Conservation (phyloP, 352 stramenopile genomes). For the Phytopythium kandeliae region DNA sequence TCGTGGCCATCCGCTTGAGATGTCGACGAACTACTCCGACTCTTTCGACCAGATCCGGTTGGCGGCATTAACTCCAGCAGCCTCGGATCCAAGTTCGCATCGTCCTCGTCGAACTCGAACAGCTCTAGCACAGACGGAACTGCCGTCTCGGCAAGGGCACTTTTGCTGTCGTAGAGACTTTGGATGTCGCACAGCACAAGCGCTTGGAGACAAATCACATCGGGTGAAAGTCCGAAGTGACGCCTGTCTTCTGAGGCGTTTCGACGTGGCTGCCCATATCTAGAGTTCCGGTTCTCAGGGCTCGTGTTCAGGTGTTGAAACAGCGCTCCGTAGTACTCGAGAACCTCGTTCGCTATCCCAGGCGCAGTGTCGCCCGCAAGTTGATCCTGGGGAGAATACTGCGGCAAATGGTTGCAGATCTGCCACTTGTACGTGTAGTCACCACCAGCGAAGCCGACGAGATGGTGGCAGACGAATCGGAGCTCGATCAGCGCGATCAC, state of each 20-base stretch:
- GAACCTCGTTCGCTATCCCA: slow-evolving; percentile 70
- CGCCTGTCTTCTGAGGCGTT: slow-evolving; percentile 10
- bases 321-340: slow-evolving; percentile 67
- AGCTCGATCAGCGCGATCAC: slow-evolving; percentile 72
- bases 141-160: slow-evolving; percentile 50
- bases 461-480: slow-evolving; percentile 77
- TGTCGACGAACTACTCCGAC: slow-evolving; percentile 29
- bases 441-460: slow-evolving; percentile 52
- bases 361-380: slow-evolving; percentile 55
- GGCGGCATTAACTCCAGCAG: slow-evolving; percentile 33
- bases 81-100: slow-evolving; percentile 42
- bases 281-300: slow-evolving; percentile 32
- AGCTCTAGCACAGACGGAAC: slow-evolving; percentile 66
- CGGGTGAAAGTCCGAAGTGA: slow-evolving; percentile 41
- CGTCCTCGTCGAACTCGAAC: slow-evolving; percentile 77
- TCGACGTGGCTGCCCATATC: slow-evolving; percentile 15
- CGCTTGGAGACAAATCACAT: slow-evolving; percentile 57
- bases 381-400: slow-evolving; percentile 31
- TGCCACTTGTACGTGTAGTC: slow-evolving; percentile 74
- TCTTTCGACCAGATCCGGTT: slow-evolving; percentile 17
- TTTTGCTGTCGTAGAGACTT: slow-evolving; percentile 71
- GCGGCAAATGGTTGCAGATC: slow-evolving; percentile 56
- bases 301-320: slow-evolving; percentile 59
- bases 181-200: slow-evolving; percentile 79
- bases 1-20: slow-evolving; percentile 29